phyloP scores from a whole-genome alignment of 2,329 filamentous ascomycete genomes.

The Trichophyton rubrum region DNA sequence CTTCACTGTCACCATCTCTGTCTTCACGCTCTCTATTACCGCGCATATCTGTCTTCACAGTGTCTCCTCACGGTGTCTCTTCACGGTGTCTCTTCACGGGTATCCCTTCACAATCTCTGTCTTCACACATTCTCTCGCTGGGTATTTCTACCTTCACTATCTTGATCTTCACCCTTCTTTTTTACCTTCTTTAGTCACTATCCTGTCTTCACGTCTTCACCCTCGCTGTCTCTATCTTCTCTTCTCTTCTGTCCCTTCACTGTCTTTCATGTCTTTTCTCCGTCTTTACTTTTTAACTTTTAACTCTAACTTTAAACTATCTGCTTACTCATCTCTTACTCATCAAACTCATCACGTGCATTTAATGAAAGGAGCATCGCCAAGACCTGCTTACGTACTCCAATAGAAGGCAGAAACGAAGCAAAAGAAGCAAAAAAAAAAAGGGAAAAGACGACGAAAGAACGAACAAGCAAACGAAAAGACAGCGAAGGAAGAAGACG shows the following conservation, averaged over 20 bases:
- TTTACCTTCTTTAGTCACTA: neutral
- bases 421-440: neutral
- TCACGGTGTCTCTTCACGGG: no score
- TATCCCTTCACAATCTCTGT: no score
- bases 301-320: no score
- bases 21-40: no score
- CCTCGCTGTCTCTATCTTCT: neutral
- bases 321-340: neutral
- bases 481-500: neutral
- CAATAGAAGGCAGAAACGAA: neutral
- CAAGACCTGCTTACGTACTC: constrained; percentile 7
- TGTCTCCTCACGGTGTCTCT: no score
- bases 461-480: no score
- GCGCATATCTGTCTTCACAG: no score
- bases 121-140: no score
- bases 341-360: constrained; percentile 2
- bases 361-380: neutral
- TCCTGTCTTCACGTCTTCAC: neutral
- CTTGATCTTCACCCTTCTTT: neutral
- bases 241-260: neutral
- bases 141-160: neutral
- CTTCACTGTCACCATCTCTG: no score
- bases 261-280: neutral
- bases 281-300: neutral
- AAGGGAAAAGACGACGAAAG: neutral